Evolutionary conservation across 352 stramenopile species (phyloP), one percentile per base, ranked within the genome.

Genomic region (Phytophthora tubulina): DNA sequence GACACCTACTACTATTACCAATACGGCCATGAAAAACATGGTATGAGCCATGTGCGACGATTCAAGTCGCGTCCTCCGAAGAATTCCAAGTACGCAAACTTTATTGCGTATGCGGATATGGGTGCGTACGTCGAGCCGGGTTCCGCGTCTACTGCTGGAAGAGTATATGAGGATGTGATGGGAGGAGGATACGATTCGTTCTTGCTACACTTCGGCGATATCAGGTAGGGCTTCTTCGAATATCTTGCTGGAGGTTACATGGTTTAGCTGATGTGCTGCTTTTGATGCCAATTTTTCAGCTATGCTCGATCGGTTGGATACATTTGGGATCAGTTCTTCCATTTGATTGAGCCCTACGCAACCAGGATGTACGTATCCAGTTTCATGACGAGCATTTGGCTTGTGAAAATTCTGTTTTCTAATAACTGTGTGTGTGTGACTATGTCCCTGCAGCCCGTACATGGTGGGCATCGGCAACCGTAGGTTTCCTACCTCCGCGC

Each of bases 401-500:
- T 30, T 46, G n/a, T 44, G 21, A 51, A 21, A 39, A 6, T 15
- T 31, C 6, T 58, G 36, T 10, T 7, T 38, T 21, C 48, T 52
- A 41, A 44, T 14, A 46, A 46, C 6, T 46, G 14, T 27, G 14
- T 6, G 36, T 59, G n/a, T 59, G 7, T 17, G 17, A 48, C 31
- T 54, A 30, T 46, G 10, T 56, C 13, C n/a, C 21, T 32, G 55
- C 42, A 89, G 85, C 3, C 86, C 86, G 9, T 93, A 93, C 67
- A 93, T 93, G 87, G 82, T 92, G 21, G 83, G 84, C 78, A 80
- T 94, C 15, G 86, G 86, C 51, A 94, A 94, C 50, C 85, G 86
- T 94, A 70, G 64, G 86, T 79, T n/a, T 11, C 6, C 38, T 64
- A 21, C 3, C n/a, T 36, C 4, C n/a, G 3, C 7, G 4, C 17